Percentiles rank a stretch among this genome's conserved stretches.
These are phyloP conservation scores for Metarhizium anisopliae DNA, from an alignment of 2,329 filamentous ascomycete genomes.

Conservation along the genomic window DNA sequence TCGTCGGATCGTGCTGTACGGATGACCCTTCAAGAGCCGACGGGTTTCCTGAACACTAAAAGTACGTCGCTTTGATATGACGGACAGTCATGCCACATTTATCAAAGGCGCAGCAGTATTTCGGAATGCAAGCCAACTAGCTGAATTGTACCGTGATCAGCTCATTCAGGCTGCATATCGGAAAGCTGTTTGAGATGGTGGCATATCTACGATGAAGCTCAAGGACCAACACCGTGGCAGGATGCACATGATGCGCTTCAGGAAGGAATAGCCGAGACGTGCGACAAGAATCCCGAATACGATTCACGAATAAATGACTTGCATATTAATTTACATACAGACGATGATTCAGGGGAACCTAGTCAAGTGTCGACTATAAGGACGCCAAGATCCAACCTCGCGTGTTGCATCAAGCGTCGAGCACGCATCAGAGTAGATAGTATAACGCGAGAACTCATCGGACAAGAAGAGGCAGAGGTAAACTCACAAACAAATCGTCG, in stretches of 20 bases:
- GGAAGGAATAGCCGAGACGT: neutral
- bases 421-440: neutral
- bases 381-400: neutral
- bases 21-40: constrained; percentile 2
- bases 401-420: neutral
- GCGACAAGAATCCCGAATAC: neutral
- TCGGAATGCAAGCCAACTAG: constrained; percentile 28
- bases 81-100: constrained; percentile 17
- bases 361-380: neutral
- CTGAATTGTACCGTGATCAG: constrained; percentile 25
- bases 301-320: neutral
- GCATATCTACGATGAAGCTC: neutral
- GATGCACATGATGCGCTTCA: neutral
- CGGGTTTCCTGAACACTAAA: constrained; percentile 20
- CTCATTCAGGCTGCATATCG: constrained; percentile 23
- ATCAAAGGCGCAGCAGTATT: constrained; percentile 25
- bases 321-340: neutral
- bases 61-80: constrained; percentile 19
- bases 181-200: neutral
- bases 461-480: too few relatives aligned
- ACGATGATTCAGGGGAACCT: neutral
- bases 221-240: neutral
- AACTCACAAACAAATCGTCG: too few relatives aligned
- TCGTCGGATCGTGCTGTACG: too few relatives aligned
- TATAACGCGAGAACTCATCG: neutral